Base-by-base conservation (phyloP, 495 filamentous ascomycete species). In the Penicillium taxi region DNA sequence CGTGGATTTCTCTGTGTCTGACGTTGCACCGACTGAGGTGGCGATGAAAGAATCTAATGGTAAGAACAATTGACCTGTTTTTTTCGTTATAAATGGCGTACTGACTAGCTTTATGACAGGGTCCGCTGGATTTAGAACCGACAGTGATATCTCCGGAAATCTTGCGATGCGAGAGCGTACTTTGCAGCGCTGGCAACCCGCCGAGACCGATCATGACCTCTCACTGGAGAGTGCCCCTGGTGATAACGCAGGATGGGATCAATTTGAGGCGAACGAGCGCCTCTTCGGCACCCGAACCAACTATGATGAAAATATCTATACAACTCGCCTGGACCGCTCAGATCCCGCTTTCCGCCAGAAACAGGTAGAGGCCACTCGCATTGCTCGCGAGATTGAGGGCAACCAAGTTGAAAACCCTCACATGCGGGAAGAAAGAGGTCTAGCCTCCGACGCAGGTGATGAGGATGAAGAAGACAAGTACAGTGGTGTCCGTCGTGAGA, bases 401-500 rank as follows among this genome's bases (percentile, higher is more conserved):
- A 80, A 69, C 35, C 65, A 75, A 6, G 58, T 75, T 9, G 70
- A 71, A 15, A 93, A 91, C 39, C 61, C 78, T 1, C 93, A 98
- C 53, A 72, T 94, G 37, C 82, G 82, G 3, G 90, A 96, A 55
- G 90, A 96, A 66, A 75, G 87, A 52, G 79, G 86, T n/a, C 70
- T 81, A 47, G 72, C 73, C 17, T 68, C 72, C 36, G 64, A 61
- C 7, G 81, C 85, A 42, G 72, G 75, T 41, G 70, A 81, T 31
- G 84, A 93, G 57, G 91, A 99, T 53, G 84, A 90, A 56, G 84
- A 90, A 59, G 86, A 88, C 42, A 96, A 91, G 54, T 96, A 94
- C 57, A 95, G 89, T 56, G 89, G 88, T 52, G 91, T 99, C 13
- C 82, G 77, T 25, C 80, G 91, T 34, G 74, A 79, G 32, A 73